Conservation (phyloP, 805 yeast genomes). For the Hanseniaspora hatyaiensis region DNA sequence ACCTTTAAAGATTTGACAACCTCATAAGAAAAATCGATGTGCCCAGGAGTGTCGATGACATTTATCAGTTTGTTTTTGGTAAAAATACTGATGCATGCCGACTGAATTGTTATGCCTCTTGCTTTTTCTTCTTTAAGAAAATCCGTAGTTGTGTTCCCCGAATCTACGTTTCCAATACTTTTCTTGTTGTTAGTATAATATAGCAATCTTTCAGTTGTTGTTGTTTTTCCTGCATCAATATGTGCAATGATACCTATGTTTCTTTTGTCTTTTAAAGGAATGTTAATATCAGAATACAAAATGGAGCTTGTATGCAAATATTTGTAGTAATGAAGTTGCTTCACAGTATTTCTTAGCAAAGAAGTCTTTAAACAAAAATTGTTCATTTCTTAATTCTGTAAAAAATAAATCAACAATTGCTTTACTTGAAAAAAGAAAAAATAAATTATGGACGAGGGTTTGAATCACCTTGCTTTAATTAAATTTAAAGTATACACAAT, state of each 20-base stretch:
- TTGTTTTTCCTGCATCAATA: slow-evolving; percentile 97
- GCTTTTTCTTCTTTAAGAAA: slow-evolving; percentile 79
- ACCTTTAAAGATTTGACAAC: slow-evolving; percentile 83
- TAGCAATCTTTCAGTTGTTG: slow-evolving; percentile 94
- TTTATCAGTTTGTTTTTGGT: slow-evolving; percentile 70
- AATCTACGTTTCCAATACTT: slow-evolving; percentile 84
- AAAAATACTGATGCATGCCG: slow-evolving; percentile 85
- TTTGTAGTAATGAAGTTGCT: no score
- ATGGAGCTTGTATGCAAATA: not conserved
- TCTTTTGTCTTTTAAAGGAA: slow-evolving; percentile 34
- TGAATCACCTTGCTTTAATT: no score
- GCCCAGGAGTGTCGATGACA: slow-evolving; percentile 94
- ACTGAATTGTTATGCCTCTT: slow-evolving; percentile 90
- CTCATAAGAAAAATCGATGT: slow-evolving; percentile 93
- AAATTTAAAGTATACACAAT: no score
- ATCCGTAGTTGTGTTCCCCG: slow-evolving; percentile 94
- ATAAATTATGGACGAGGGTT: no score
- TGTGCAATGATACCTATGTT: slow-evolving; percentile 98
- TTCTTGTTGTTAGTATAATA: slow-evolving; percentile 71
- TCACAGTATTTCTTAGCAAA: no score
- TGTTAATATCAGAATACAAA: not conserved
- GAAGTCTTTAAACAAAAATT: no score
- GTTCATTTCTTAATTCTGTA: no score
- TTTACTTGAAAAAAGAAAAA: not conserved
- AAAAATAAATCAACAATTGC: not conserved